Evolutionary conservation across 1,284 basidiomycete species (phyloP).

Genomic region (Ustilago vetiveriae): DNA sequence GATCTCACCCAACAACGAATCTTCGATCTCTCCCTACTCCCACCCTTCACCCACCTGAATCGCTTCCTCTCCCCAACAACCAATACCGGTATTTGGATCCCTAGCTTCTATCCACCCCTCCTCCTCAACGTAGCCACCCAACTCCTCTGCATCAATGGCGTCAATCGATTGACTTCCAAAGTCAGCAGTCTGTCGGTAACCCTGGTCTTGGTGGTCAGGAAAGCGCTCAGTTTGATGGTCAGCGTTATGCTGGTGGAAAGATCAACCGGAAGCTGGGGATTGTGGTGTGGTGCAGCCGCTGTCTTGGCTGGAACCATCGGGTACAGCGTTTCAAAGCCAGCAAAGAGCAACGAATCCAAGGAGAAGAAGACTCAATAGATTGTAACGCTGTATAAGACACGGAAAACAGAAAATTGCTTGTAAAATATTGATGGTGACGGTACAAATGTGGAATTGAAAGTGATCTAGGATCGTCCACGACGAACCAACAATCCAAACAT

Average conservation of each 20-base stretch:
- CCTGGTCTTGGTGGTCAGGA: constrained; percentile 81
- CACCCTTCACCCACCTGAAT: neutral
- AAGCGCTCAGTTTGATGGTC: constrained; percentile 73
- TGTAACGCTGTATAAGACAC: too few species aligned
- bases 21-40: constrained; percentile 57
- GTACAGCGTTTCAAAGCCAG: constrained; percentile 68
- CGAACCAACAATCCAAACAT: constrained; percentile 57
- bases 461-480: constrained; percentile 27
- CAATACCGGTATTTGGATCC: constrained; percentile 69
- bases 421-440: too few species aligned
- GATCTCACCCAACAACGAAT: constrained; percentile 13
- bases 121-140: constrained; percentile 81
- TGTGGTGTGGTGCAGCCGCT: constrained; percentile 67
- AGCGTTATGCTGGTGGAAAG: constrained; percentile 73
- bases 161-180: constrained; percentile 79
- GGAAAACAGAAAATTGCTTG: neutral
- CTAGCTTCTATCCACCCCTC: constrained; percentile 76
- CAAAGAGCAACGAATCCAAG: neutral
- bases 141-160: constrained; percentile 86
- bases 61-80: constrained; percentile 23
- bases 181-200: constrained; percentile 76
- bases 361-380: neutral
- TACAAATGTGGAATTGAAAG: too few species aligned
- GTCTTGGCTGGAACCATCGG: constrained; percentile 79
- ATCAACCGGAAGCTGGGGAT: constrained; percentile 53